A percentile compares a stretch with the other conserved stretches of the same genome.
These are phyloP conservation scores for Draba incana DNA, from an alignment of 345 rosid genomes.

Conservation along the genomic window DNA sequence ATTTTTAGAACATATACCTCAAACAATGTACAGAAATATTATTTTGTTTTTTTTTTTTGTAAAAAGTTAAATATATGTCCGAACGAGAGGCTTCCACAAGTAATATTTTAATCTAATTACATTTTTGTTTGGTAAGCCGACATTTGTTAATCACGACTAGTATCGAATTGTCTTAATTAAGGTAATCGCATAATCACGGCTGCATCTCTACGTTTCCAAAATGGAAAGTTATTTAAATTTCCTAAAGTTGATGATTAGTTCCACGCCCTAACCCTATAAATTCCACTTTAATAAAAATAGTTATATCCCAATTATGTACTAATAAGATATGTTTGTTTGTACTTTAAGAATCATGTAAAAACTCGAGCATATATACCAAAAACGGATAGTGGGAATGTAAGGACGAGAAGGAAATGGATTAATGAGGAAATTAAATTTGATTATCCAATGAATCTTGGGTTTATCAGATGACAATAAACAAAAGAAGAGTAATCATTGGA, in stretches of 20 bases:
- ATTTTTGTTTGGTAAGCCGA: conserved; percentile 32
- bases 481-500: conserved; percentile 37
- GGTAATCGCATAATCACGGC: conserved; percentile 25
- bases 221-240: conserved; percentile 30
- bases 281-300: conserved; percentile 12
- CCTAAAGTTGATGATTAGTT: conserved; percentile 30
- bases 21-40: too few species aligned
- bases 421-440: conserved; percentile 33
- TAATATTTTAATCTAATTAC: conserved; percentile 1
- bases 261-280: conserved; percentile 16
- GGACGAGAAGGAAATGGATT: conserved; percentile 19
- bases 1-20: neutral
- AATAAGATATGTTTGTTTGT: conserved; percentile 12
- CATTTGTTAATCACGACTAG: conserved; percentile 36
- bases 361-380: conserved; percentile 29
- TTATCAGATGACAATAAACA: conserved; percentile 24
- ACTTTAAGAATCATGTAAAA: conserved; percentile 33
- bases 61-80: too few species aligned
- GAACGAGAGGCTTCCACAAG: too few species aligned
- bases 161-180: conserved; percentile 11
- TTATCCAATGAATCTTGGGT: conserved; percentile 37
- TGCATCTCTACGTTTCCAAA: conserved; percentile 39
- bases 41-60: too few species aligned
- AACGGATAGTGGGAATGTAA: conserved; percentile 28
- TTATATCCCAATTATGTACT: conserved; percentile 25